A percentile compares a stretch with the other conserved stretches of the same genome.
Conservation (phyloP, 1,284 basidiomycete genomes). For the Malassezia restricta region DNA sequence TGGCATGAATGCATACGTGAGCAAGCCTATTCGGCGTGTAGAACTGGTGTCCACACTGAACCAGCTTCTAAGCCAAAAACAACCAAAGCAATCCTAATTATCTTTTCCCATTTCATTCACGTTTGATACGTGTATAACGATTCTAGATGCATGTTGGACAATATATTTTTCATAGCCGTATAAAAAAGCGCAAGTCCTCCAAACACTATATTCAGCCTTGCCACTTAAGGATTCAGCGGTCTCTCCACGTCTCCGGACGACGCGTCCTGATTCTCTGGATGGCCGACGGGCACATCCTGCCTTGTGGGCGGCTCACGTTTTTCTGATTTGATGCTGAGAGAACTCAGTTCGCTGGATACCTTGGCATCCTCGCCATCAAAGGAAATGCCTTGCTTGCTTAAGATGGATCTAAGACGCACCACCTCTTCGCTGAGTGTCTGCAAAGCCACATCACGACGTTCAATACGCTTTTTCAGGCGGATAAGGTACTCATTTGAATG, state of each 20-base stretch:
- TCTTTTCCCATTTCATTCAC: neutral
- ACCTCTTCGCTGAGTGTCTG: constrained; percentile 60
- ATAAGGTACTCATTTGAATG: constrained; percentile 79
- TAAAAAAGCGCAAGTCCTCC: neutral
- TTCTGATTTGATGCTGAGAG: neutral
- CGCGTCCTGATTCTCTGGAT: no score
- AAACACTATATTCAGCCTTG: neutral
- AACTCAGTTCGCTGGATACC: constrained; percentile 2
- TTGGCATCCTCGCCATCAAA: neutral
- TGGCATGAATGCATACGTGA: constrained; percentile 40
- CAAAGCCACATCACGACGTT: constrained; percentile 72
- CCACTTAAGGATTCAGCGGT: no score
- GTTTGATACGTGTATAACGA: neutral
- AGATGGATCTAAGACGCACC: constrained; percentile 51
- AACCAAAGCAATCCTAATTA: no score
- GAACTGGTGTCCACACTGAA: constrained; percentile 38
- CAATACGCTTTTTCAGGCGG: constrained; percentile 63
- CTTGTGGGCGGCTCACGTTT: neutral
- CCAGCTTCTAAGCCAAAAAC: constrained; percentile 21
- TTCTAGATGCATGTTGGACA: neutral
- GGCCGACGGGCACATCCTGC: neutral
- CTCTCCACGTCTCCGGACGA: no score
- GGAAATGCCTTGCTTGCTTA: neutral
- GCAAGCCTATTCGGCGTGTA: constrained; percentile 38
- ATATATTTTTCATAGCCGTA: neutral